Evolutionary conservation across 495 filamentous ascomycete genomes (phyloP), one percentile per base, ranked within the genome.

Genomic region (Hypoxylon subgilvum): DNA sequence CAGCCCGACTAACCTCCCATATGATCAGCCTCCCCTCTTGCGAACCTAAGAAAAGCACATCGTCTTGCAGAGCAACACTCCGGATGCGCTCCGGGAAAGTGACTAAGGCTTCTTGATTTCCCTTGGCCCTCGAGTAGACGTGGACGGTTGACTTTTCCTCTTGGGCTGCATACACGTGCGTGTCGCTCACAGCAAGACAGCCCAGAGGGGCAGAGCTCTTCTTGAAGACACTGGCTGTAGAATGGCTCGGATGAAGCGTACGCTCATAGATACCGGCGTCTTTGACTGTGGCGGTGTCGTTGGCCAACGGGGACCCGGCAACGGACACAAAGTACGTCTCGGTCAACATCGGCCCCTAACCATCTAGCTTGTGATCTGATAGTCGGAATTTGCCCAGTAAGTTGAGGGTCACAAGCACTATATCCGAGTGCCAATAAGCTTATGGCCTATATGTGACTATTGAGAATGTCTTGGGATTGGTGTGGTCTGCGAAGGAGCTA

Each of bases 161-260:
- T 68, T 98, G 94, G 6, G 89, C 93, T 1, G 93, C 86, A 65
- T 95, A 98, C 27, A 97, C 80, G 69, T 98, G 94, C 16, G 87
- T 86, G 31, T 84, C 79, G 68, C 83, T 96, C 52, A 90, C 82
- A 23, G 90, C 94, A 19, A 98, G 74, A 57, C 89, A 87, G 72
- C 92, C 90, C 38, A 81, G 75, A 17, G 85, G 77, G 6, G 88
- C 87, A 25, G 90, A 91, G 75, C 89, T 96, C 76, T 96, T 96
- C 82, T 96, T 97, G 82, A 96, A 95, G 57, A 84, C 84, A 53
- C 82, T 79, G 66, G 86, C 87, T 58, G 89, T 80, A 5, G 83
- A 79, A 49, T 86, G 81, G 40, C 84, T 76, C 40, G 92, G 89
- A 64, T 91, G 88, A 59, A 91, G 80, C 52, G 89, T 88, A 66